These are phyloP conservation scores for Juglanconis sp. DNA, from an alignment of 2,329 filamentous ascomycete species.

Conservation along the genomic window DNA sequence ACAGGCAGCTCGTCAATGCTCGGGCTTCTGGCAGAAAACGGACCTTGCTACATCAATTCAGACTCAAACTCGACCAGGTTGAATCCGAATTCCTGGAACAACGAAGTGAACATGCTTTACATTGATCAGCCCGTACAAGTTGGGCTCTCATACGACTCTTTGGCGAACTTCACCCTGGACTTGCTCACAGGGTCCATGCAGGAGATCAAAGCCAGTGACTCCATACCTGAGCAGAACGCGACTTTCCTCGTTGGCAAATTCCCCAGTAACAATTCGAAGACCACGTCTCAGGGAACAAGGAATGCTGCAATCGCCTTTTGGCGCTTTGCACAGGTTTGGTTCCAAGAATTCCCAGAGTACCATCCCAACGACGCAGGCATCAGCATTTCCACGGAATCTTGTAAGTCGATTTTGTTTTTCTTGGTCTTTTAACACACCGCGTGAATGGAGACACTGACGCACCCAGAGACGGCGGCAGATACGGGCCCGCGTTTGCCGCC, in stretches of 20 bases:
- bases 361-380: conserved; percentile 38
- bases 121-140: conserved; percentile 53
- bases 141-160: conserved; percentile 27
- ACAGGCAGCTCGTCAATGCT: conserved; percentile 52
- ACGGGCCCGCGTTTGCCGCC: conserved; percentile 37
- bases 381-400: conserved; percentile 8
- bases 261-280: conserved; percentile 44
- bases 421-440: not conserved
- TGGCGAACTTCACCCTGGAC: conserved; percentile 21
- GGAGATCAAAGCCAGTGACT: conserved; percentile 5
- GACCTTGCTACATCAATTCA: conserved; percentile 46
- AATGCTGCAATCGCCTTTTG: conserved; percentile 47
- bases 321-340: conserved; percentile 55
- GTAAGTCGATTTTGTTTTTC: not conserved
- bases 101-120: conserved; percentile 61
- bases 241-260: conserved; percentile 34
- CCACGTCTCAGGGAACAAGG: conserved; percentile 35
- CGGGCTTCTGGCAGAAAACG: conserved; percentile 49
- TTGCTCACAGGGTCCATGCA: not conserved
- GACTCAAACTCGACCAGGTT: conserved; percentile 44
- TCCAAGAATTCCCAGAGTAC: conserved; percentile 52
- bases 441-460: not conserved
- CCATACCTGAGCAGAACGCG: conserved; percentile 1
- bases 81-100: conserved; percentile 60
- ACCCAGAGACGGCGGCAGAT: conserved; percentile 30